Conservation (phyloP, 257 asterid genomes). For the Euphrasia confusa region DNA sequence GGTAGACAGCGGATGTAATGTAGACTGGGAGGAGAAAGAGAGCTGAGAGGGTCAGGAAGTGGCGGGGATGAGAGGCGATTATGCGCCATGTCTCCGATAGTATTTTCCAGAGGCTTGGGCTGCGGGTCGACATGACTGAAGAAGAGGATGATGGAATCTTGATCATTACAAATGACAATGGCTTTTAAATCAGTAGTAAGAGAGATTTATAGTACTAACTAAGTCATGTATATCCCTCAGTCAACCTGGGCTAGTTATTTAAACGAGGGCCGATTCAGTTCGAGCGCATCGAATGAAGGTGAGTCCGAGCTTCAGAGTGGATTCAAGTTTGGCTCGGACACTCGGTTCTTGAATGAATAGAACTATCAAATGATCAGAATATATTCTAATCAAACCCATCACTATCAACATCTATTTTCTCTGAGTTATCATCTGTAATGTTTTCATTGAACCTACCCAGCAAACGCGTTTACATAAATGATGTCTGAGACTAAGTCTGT, state of each 20-base stretch:
- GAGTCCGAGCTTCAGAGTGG: not conserved
- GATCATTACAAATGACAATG: not conserved
- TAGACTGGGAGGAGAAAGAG: constrained; percentile 62
- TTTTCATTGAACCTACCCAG: not conserved
- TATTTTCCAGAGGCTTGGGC: constrained; percentile 52
- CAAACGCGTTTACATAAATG: not conserved
- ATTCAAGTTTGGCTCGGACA: too few species aligned
- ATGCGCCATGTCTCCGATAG: constrained; percentile 56
- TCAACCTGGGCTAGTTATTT: too few species aligned
- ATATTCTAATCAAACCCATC: not conserved
- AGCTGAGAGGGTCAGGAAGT: constrained; percentile 52
- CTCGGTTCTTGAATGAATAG: not conserved
- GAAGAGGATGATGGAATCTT: not conserved
- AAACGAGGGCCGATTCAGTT: too few species aligned
- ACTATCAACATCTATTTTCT: not conserved
- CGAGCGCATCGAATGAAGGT: not conserved
- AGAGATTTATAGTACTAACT: too few species aligned
- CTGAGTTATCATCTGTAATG: too few species aligned
- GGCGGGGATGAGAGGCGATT: constrained; percentile 60
- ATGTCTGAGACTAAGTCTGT: not conserved
- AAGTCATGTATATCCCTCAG: too few species aligned
- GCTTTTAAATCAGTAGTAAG: not conserved
- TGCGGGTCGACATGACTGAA: constrained; percentile 29
- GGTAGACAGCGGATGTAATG: constrained; percentile 35
- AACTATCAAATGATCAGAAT: too few species aligned